phyloP scores from a whole-genome alignment of 2,329 filamentous ascomycete genomes.

The Drechslera avenae region DNA sequence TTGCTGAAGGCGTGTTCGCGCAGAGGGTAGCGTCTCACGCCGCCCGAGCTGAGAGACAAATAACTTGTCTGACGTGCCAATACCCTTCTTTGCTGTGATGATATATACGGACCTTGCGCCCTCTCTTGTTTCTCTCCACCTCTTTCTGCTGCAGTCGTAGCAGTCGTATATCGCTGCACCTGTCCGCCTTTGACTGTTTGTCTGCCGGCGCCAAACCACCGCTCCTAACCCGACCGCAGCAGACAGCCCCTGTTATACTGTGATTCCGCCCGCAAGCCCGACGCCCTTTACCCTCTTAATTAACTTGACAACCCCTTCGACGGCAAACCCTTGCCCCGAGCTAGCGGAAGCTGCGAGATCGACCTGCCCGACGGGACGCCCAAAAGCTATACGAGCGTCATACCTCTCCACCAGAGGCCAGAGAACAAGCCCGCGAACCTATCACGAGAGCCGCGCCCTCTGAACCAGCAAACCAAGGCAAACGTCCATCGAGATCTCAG shows the following conservation, averaged over 20 bases:
- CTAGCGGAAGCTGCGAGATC: conserved; percentile 28
- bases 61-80: conserved; percentile 7
- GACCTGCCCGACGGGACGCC: conserved; percentile 25
- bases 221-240: not conserved
- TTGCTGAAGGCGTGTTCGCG: conserved; percentile 21
- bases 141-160: not conserved
- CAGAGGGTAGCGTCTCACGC: conserved; percentile 21
- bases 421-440: conserved; percentile 19
- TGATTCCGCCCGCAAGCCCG: not conserved
- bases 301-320: not conserved
- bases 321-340: conserved; percentile 8
- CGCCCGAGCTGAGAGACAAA: conserved; percentile 12
- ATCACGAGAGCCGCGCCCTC: conserved; percentile 17
- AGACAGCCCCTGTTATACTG: not conserved
- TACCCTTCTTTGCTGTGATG: not conserved
- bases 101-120: not conserved
- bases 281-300: not conserved
- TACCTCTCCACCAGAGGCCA: conserved; percentile 25
- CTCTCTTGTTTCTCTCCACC: not conserved
- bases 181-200: conserved; percentile 1
- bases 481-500: conserved; percentile 6
- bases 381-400: conserved; percentile 33
- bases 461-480: not conserved
- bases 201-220: not conserved
- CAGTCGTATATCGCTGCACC: not conserved